Conservation (phyloP, 2,329 filamentous ascomycete species). For the Camillea tinctor region DNA sequence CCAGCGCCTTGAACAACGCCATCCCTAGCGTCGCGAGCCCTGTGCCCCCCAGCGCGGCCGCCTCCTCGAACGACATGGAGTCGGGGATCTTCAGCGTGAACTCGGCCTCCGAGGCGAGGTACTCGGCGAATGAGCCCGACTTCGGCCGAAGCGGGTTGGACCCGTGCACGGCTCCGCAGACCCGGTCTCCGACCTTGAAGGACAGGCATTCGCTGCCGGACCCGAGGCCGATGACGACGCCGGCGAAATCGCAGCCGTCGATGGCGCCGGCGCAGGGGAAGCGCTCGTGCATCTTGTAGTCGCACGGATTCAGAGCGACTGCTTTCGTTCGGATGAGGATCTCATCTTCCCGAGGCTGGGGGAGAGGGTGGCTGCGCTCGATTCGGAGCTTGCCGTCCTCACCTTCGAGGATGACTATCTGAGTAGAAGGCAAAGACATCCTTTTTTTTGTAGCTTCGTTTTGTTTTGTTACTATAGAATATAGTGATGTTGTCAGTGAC, state of each 20-base stretch:
- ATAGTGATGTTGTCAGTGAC: background rate
- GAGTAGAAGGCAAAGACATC: constrained; percentile 9
- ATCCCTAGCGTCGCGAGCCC: background rate
- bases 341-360: constrained; percentile 7
- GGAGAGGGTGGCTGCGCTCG: constrained; percentile 10
- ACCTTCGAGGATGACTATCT: constrained; percentile 12
- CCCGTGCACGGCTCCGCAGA: constrained; percentile 2
- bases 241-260: constrained; percentile 14
- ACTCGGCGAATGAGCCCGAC: constrained; percentile 1
- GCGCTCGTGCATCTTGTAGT: constrained; percentile 18
- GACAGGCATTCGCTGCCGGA: background rate
- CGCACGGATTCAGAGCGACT: constrained; percentile 24
- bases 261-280: constrained; percentile 15
- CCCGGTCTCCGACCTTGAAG: background rate
- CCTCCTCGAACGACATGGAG: background rate
- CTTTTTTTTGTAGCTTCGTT: background rate
- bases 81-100: constrained; percentile 1
- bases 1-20: background rate
- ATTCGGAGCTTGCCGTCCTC: constrained; percentile 9
- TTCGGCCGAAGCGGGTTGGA: background rate
- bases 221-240: background rate
- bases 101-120: background rate
- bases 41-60: background rate
- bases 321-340: constrained; percentile 16
- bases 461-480: constrained; percentile 2